Evolutionary conservation across 768 basidiomycete genomes (phyloP).

Genomic region (Suillus subalutaceus): DNA sequence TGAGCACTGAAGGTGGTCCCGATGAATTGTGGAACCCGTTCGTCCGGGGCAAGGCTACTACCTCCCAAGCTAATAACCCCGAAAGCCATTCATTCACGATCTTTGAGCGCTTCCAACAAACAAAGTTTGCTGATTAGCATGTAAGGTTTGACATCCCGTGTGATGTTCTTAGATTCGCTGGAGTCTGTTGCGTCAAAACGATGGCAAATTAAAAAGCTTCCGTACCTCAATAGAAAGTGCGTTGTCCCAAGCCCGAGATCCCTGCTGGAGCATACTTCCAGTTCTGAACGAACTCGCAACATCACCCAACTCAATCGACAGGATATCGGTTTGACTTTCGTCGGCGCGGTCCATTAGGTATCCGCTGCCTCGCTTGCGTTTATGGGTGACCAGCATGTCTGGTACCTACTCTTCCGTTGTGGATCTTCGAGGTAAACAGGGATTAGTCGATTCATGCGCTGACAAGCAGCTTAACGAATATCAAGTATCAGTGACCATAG

Average conservation of each 20-base stretch:
- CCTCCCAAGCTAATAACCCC: not conserved
- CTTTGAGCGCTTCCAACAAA: not conserved
- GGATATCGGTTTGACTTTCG: not conserved
- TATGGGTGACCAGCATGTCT: slow-evolving; percentile 1
- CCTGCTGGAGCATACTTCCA: not conserved
- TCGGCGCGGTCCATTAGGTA: not conserved
- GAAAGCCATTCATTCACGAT: not conserved
- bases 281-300: not conserved
- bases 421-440: slow-evolving; percentile 2
- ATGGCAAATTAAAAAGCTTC: not conserved
- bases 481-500: slow-evolving; percentile 7
- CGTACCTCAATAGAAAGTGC: not conserved
- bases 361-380: not conserved
- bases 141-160: not conserved
- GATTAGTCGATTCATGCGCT: not conserved
- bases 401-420: not conserved
- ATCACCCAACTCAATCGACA: not conserved
- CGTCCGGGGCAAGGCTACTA: not conserved
- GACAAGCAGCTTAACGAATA: slow-evolving; percentile 1
- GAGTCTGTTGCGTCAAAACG: not conserved
- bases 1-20: not conserved
- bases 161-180: not conserved
- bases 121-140: not conserved
- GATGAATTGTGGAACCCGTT: not conserved
- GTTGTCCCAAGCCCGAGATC: not conserved